Base-by-base conservation (phyloP, 495 filamentous ascomycete genomes). In the Aspergillus haitiensis region DNA sequence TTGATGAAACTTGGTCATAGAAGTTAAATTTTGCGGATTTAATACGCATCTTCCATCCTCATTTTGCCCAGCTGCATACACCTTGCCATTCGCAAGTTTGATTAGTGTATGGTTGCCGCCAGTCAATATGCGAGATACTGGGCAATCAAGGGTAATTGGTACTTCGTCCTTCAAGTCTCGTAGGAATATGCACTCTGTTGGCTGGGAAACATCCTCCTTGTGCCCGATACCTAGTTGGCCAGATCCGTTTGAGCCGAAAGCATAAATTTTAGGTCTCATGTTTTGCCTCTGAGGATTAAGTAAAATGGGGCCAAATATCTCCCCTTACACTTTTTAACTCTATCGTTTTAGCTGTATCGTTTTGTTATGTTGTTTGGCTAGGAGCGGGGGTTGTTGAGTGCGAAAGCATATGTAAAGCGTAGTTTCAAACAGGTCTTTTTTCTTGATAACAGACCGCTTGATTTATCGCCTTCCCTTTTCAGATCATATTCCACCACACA, bases 21-120 rank as follows among this genome's bases (percentile, higher is more conserved):
- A 46, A 5, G 64, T 49, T 3, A 53, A 53, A 11, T 36, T 33
- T 39, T 53, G 31, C 18, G 52, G 5, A 36, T 15, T 6, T 13
- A 3, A 2, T 33, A 75, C 76, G 21, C 76, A 74, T 33, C 73
- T 78, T 10, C 84, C 84, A 61, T 81, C 80, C 0, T 67, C 72
- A 55, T 83, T 75, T 54, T 82, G 79, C 0, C 93, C 91, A n/a
- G 81, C 75, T 49, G 81, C 81, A 70, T 84, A 89, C 10, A 90
- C 74, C 13, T 64, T 53, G 6, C 88, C 88, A 27, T 74, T 65
- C 12, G 77, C 62, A 31, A 82, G 80, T 2, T 94, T 72, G 5
- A 96, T 60, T 4, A 96, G 72, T 0, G 91, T 97, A 71, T 97
- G 92, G 70, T 96, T 98, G 7, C 93, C 93, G 15, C 93, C 93